Conservation (phyloP, 257 asterid genomes). For the Lycium ferocissimum region DNA sequence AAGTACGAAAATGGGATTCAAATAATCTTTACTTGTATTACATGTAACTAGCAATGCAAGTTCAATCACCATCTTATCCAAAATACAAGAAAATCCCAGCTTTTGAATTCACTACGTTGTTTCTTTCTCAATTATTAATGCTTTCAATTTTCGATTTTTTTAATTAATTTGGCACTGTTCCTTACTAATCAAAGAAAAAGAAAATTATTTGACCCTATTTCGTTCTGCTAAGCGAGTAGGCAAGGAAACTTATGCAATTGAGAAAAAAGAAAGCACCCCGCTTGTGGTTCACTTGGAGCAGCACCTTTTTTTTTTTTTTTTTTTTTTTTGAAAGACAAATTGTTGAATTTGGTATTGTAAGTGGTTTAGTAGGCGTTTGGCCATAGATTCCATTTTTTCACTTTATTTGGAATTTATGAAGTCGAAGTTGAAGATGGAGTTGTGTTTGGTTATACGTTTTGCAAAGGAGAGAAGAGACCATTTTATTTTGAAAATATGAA, state of each 20-base stretch:
- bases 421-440: too few species aligned
- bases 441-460: too few species aligned
- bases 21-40: too few species aligned
- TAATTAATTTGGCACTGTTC: background rate
- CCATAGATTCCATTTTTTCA: too few species aligned
- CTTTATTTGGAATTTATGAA: too few species aligned
- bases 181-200: background rate
- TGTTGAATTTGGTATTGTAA: background rate
- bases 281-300: constrained; percentile 2
- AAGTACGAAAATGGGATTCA: too few species aligned
- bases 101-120: constrained; percentile 10
- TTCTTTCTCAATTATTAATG: background rate
- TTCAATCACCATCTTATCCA: too few species aligned
- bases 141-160: background rate
- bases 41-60: too few species aligned
- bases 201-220: background rate
- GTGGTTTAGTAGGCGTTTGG: background rate
- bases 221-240: background rate
- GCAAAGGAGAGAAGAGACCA: too few species aligned
- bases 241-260: background rate
- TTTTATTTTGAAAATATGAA: too few species aligned
- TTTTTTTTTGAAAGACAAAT: background rate
- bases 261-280: background rate
- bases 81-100: too few species aligned
- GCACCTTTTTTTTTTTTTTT: background rate